Conservation (phyloP, 2,329 filamentous ascomycete genomes). For the Capronia americana region DNA sequence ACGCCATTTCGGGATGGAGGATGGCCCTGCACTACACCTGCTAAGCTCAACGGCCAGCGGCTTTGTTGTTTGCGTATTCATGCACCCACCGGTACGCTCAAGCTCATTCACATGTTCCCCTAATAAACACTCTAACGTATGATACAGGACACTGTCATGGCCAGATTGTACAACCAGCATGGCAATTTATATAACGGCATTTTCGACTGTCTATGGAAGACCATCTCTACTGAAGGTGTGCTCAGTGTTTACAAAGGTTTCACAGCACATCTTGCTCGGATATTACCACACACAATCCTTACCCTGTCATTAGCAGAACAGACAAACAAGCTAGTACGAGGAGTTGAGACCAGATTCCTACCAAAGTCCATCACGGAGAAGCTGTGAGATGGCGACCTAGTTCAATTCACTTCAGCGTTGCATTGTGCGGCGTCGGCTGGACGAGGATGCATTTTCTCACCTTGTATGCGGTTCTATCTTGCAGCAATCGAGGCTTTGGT, state of each 20-base stretch:
- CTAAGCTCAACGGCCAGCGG: constrained; percentile 87
- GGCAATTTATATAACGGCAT: constrained; percentile 95
- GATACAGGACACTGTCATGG: constrained; percentile 87
- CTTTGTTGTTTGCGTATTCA: constrained; percentile 95
- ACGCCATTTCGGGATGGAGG: constrained; percentile 83
- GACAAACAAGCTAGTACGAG: constrained; percentile 89
- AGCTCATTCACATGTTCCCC: neutral
- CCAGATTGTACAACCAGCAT: constrained; percentile 97
- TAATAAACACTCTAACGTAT: constrained; percentile 31
- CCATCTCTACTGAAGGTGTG: constrained; percentile 86
- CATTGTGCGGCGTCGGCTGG: constrained; percentile 16
- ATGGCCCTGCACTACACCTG: constrained; percentile 87
- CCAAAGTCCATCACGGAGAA: constrained; percentile 54
- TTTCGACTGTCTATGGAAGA: constrained; percentile 90
- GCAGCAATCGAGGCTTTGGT: neutral
- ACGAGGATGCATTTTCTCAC: neutral
- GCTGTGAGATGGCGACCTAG: constrained; percentile 44
- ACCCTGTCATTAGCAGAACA: constrained; percentile 94
- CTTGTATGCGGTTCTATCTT: neutral
- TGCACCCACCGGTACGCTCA: constrained; percentile 86
- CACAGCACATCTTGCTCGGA: constrained; percentile 90
- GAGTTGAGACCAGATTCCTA: constrained; percentile 70
- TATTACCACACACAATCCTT: constrained; percentile 92
- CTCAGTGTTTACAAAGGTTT: constrained; percentile 98
- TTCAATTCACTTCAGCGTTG: neutral